These are phyloP conservation scores for Phytophthora lateralis DNA, from an alignment of 352 stramenopile species.

Conservation along the genomic window DNA sequence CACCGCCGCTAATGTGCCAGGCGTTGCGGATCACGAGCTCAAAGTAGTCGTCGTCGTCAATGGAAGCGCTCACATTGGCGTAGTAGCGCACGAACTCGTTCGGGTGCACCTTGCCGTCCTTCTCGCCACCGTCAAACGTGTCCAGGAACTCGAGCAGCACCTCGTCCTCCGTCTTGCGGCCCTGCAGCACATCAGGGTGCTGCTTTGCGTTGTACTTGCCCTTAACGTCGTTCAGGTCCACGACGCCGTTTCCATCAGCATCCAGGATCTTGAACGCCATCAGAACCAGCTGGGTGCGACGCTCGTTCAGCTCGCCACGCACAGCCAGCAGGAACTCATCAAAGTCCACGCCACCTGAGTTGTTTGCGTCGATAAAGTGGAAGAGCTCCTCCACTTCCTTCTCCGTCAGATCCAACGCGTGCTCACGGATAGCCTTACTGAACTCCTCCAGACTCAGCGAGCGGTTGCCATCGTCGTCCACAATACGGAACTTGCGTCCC, in stretches of 20 bases:
- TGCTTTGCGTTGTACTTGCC: constrained; percentile 79
- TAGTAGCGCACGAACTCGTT: constrained; percentile 93
- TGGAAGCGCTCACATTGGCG: constrained; percentile 87
- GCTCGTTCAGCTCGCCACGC: constrained; percentile 75
- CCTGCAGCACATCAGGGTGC: constrained; percentile 86
- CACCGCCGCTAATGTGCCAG: constrained; percentile 86
- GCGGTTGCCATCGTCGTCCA: constrained; percentile 88
- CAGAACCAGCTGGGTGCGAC: constrained; percentile 76
- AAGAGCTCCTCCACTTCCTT: constrained; percentile 77
- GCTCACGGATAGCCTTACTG: constrained; percentile 73
- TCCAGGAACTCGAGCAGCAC: constrained; percentile 87
- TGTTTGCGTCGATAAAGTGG: constrained; percentile 83
- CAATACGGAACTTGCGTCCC: constrained; percentile 89
- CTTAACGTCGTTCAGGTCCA: constrained; percentile 82
- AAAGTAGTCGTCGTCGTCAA: constrained; percentile 93
- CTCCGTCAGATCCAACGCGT: constrained; percentile 59
- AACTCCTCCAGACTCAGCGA: constrained; percentile 80
- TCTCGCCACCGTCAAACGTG: constrained; percentile 87
- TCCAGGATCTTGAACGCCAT: constrained; percentile 82
- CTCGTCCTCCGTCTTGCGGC: constrained; percentile 71
- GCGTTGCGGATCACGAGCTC: constrained; percentile 93
- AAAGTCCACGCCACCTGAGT: constrained; percentile 81
- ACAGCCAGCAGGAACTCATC: constrained; percentile 85
- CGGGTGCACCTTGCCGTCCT: constrained; percentile 85
- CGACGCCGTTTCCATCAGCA: constrained; percentile 66